Percentiles rank a stretch among this genome's conserved stretches.
Evolutionary conservation across 352 stramenopile genomes (phyloP).

Genomic region (Blastocystis sp.): DNA sequence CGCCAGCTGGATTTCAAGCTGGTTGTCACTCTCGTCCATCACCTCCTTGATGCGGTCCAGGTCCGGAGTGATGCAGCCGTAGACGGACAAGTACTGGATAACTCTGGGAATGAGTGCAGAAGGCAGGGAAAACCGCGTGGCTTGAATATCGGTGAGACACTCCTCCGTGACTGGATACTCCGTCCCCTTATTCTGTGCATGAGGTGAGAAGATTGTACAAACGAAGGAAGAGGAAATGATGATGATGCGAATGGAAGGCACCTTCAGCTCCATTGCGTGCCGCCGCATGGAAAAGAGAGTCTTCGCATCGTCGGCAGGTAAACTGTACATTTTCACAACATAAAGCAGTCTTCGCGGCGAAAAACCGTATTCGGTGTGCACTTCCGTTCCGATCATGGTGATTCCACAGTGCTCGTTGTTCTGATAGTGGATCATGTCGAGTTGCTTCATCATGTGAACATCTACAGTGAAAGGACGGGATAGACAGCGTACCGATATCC

Average conservation of each 20-base stretch:
- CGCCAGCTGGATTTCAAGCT: neutral
- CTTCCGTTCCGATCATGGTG: slow-evolving; percentile 10
- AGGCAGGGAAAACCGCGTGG: neutral
- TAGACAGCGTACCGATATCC: slow-evolving; percentile 17
- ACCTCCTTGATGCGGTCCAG: neutral
- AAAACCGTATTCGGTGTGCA: slow-evolving; percentile 18
- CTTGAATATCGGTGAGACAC: slow-evolving; percentile 1
- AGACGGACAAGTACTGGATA: slow-evolving; percentile 5
- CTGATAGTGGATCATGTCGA: slow-evolving; percentile 42
- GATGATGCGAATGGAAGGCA: neutral
- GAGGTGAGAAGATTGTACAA: neutral
- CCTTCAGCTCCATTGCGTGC: neutral
- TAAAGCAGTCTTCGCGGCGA: slow-evolving; percentile 1
- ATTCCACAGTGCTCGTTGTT: neutral
- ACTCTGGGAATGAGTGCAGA: too few relatives aligned
- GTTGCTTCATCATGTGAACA: slow-evolving; percentile 31
- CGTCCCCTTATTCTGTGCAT: neutral
- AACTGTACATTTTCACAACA: neutral
- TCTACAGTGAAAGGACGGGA: neutral
- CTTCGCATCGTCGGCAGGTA: neutral
- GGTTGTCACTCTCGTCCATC: neutral
- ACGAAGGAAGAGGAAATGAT: neutral
- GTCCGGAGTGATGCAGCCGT: neutral
- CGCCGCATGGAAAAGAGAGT: slow-evolving; percentile 20
- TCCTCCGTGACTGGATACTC: neutral